Percentiles rank a stretch among this genome's conserved stretches.
These are phyloP conservation scores for Scedosporium minutisporum DNA, from an alignment of 2,329 filamentous ascomycete species.

Conservation along the genomic window DNA sequence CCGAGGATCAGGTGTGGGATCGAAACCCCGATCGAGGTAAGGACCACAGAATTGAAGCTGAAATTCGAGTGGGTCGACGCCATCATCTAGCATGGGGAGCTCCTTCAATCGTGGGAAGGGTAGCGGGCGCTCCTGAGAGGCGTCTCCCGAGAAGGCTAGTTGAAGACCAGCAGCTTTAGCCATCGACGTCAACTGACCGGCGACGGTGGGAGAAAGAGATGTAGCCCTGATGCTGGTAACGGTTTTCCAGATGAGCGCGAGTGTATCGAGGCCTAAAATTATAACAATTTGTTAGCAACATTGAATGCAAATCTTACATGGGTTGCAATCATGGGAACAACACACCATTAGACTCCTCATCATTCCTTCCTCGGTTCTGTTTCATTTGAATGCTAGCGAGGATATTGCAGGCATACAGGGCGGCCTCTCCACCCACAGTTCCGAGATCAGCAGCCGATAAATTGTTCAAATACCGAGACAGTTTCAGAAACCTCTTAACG, in stretches of 20 bases:
- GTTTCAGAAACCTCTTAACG: constrained; percentile 35
- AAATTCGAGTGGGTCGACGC: constrained; percentile 34
- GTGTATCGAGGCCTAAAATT: too few relatives aligned
- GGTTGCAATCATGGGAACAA: too few relatives aligned
- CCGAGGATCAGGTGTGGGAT: constrained; percentile 56
- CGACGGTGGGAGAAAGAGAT: too few relatives aligned
- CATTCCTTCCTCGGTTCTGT: not conserved
- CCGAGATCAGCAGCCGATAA: constrained; percentile 24
- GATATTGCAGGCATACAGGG: constrained; percentile 23
- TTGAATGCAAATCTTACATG: too few relatives aligned
- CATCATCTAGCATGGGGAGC: constrained; percentile 5
- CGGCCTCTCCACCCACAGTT: constrained; percentile 20
- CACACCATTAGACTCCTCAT: not conserved
- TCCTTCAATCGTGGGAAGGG: too few relatives aligned
- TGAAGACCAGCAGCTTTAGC: too few relatives aligned
- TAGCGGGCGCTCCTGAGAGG: too few relatives aligned
- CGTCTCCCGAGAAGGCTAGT: too few relatives aligned
- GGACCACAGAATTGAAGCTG: constrained; percentile 61
- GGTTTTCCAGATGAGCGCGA: too few relatives aligned
- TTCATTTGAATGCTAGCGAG: constrained; percentile 12
- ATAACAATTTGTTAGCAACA: too few relatives aligned
- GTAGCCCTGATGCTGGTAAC: too few relatives aligned
- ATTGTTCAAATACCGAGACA: constrained; percentile 32
- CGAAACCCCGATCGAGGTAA: constrained; percentile 66
- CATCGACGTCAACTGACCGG: too few relatives aligned